Evolutionary conservation across 257 asterid genomes (phyloP), one percentile per base, ranked within the genome.

Genomic region (Rhazya stricta): DNA sequence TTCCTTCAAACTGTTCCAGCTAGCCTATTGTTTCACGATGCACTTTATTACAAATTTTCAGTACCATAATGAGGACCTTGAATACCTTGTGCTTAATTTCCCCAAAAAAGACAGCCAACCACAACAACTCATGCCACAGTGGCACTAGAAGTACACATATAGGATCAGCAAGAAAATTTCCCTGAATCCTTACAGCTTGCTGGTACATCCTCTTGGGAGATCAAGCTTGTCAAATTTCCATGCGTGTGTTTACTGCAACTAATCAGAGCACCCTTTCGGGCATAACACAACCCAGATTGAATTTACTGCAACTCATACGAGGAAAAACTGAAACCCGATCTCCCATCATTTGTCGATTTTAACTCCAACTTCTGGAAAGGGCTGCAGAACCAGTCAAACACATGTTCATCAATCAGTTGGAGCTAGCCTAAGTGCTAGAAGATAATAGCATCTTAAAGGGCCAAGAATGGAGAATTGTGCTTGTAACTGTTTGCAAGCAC

Each of bases 321-420:
- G 57, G 98, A 88, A 83, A 89, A 95, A 80, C 96, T 88, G 90
- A 82, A 95, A 73, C 98, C 98, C 13, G 86, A 81, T 77, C 96
- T 78, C 78, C 97, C 98, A 27, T 89, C 92, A n/a, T 85, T 92
- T 37, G 91, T 88, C 69, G 94, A 84, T 82, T 92, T 88, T 82
- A 95, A 80, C 77, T 92, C 98, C 87, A 95, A 74, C 85, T 95
- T 95, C 84, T 95, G 97, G 74, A 92, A 95, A 76, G 99, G 99
- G 81, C 99, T 95, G 97, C 87, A 81, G 36, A 43, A 75, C 69
- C 51, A 79, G 80, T 51, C 45, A 63, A 37, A 63, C 60, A 34
- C 62, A 10, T 42, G 69, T 74, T 50, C 53, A 70, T 62, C 43
- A 76, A 68, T 79, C 67, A 67, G 76, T 63, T 46, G 25, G 67